Evolutionary conservation across 2,329 filamentous ascomycete species (phyloP).

Genomic region (Septoria linicola): DNA sequence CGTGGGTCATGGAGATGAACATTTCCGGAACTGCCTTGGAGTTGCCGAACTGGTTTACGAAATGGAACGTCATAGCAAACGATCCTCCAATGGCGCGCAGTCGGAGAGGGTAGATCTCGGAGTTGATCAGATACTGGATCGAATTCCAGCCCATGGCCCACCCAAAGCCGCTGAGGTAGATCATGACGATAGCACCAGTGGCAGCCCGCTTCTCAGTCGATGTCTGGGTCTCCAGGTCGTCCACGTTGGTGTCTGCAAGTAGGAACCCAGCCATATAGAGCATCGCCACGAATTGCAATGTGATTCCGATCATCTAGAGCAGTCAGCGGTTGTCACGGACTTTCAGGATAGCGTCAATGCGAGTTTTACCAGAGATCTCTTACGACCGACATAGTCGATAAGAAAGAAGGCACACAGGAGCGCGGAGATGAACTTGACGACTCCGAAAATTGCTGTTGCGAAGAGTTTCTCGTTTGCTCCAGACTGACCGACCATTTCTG

Average conservation of each 20-base stretch:
- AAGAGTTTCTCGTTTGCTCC: conserved; percentile 69
- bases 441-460: conserved; percentile 72
- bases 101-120: conserved; percentile 73
- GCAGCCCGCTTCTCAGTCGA: conserved; percentile 56
- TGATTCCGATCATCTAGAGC: conserved; percentile 45
- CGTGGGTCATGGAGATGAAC: conserved; percentile 60
- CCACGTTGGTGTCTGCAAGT: conserved; percentile 59
- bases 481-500: conserved; percentile 63
- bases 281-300: conserved; percentile 45
- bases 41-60: conserved; percentile 68
- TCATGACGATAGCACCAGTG: conserved; percentile 59
- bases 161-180: conserved; percentile 59
- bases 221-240: conserved; percentile 52
- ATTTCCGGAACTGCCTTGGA: conserved; percentile 70
- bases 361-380: conserved; percentile 54
- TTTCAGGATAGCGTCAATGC: too few species aligned
- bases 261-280: conserved; percentile 57
- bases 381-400: conserved; percentile 75
- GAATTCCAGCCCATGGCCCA: conserved; percentile 57
- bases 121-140: conserved; percentile 71
- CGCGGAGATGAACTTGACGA: conserved; percentile 68
- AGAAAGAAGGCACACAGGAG: conserved; percentile 73
- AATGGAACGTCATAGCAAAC: conserved; percentile 75
- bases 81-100: conserved; percentile 70
- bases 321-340: too few species aligned